Evolutionary conservation across 306 rosid species (phyloP).

Genomic region (Ziziphus jujuba): DNA sequence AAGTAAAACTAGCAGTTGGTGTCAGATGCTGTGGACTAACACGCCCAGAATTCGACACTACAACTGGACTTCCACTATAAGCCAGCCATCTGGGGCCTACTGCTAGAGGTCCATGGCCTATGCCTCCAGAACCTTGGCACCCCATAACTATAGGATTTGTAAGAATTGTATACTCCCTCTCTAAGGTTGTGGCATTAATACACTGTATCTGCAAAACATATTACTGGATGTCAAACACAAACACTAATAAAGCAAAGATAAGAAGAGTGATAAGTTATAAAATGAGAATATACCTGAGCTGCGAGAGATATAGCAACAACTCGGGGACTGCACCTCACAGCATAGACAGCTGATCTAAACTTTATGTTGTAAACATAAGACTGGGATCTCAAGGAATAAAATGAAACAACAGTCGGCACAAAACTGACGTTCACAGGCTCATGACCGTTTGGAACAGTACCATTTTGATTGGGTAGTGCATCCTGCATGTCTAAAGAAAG

Average conservation of each 20-base stretch:
- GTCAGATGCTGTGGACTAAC: conserved; percentile 76
- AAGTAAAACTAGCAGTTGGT: conserved; percentile 69
- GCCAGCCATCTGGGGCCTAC: conserved; percentile 97
- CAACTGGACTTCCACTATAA: conserved; percentile 81
- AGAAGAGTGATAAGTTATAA: conserved; percentile 1
- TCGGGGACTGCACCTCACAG: conserved; percentile 88
- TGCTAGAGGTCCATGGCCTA: conserved; percentile 93
- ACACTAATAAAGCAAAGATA: conserved; percentile 16
- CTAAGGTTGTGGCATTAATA: conserved; percentile 69
- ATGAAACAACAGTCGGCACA: conserved; percentile 72
- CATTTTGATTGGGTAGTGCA: conserved; percentile 43
- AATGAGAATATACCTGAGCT: conserved; percentile 61
- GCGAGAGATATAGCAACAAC: conserved; percentile 81
- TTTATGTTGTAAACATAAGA: conserved; percentile 78
- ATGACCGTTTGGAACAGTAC: conserved; percentile 47
- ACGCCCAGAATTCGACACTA: conserved; percentile 50
- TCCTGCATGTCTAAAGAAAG: conserved; percentile 58
- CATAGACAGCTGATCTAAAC: conserved; percentile 82
- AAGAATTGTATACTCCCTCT: conserved; percentile 75
- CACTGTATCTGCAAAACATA: conserved; percentile 79
- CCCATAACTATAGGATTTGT: conserved; percentile 70
- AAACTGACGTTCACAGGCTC: conserved; percentile 55
- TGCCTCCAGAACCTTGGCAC: conserved; percentile 68
- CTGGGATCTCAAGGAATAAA: conserved; percentile 85
- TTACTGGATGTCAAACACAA: conserved; percentile 9